phyloP scores from a whole-genome alignment of 805 yeast genomes.

The Hanseniaspora nectarophila region DNA sequence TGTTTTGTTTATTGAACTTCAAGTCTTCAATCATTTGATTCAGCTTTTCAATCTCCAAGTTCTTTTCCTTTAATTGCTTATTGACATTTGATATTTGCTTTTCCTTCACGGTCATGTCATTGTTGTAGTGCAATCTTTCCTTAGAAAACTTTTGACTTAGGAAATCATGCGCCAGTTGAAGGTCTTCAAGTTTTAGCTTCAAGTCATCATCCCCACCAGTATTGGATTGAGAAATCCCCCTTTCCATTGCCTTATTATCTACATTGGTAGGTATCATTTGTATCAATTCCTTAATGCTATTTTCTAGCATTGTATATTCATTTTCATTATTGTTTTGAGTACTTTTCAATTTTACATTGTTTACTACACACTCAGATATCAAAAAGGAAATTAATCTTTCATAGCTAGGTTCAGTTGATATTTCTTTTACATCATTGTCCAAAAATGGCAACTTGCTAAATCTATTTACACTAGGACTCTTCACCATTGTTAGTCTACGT shows the following conservation, averaged over 20 bases:
- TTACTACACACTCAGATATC: constrained; percentile 11
- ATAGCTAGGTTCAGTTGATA: neutral
- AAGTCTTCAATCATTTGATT: neutral
- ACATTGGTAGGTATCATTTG: neutral
- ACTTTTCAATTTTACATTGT: neutral
- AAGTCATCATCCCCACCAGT: constrained; percentile 23
- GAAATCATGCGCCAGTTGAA: constrained; percentile 60
- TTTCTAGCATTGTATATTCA: constrained; percentile 1
- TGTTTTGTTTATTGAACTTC: neutral
- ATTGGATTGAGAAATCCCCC: neutral
- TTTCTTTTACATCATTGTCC: neutral
- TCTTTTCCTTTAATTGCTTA: neutral
- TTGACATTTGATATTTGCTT: neutral
- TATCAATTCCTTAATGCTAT: constrained; percentile 5
- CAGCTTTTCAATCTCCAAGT: neutral
- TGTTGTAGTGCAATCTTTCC: constrained; percentile 45
- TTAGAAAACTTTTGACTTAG: constrained; percentile 56
- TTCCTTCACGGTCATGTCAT: constrained; percentile 28
- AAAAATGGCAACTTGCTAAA: constrained; percentile 1
- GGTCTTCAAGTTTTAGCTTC: constrained; percentile 52
- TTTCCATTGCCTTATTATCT: neutral
- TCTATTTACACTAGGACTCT: neutral
- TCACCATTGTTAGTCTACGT: neutral
- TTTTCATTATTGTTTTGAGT: neutral
- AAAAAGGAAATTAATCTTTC: neutral